Evolutionary conservation across 192 early-diverging fungal genomes (phyloP).

Genomic region (Coemansia sp.): DNA sequence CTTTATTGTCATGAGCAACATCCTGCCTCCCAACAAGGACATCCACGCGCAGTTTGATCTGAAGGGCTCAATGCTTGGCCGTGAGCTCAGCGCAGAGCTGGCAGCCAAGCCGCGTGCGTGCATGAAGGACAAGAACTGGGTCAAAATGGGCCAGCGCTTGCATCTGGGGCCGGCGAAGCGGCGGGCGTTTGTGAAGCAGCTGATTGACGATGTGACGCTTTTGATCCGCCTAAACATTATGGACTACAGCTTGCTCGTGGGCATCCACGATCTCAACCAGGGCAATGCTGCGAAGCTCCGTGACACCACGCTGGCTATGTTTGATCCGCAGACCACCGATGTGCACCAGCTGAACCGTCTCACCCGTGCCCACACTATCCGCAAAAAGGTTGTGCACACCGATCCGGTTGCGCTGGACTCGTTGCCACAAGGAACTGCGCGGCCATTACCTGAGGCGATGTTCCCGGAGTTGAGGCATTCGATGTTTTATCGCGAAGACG

Average conservation of each 20-base stretch:
- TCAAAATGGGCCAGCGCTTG: constrained; percentile 66
- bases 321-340: constrained; percentile 60
- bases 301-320: constrained; percentile 84
- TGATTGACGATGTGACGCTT: constrained; percentile 82
- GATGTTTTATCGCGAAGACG: constrained; percentile 87
- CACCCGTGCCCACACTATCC: constrained; percentile 51
- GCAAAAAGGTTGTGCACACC: constrained; percentile 50
- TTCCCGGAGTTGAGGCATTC: constrained; percentile 60
- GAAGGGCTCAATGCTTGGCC: constrained; percentile 90
- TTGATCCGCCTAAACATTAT: constrained; percentile 81
- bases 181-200: constrained; percentile 75
- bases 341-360: constrained; percentile 42
- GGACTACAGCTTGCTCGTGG: constrained; percentile 97
- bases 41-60: constrained; percentile 96
- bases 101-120: constrained; percentile 81
- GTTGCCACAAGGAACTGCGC: constrained; percentile 29
- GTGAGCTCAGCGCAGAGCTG: constrained; percentile 72
- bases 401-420: constrained; percentile 49
- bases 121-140: constrained; percentile 97
- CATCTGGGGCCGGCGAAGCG: constrained; percentile 81
- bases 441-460: constrained; percentile 51
- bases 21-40: constrained; percentile 95
- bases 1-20: constrained; percentile 99
- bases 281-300: constrained; percentile 89
- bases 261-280: constrained; percentile 79